Conservation (phyloP, 148 eudicot genomes). For the Hydrangea macrophylla region DNA sequence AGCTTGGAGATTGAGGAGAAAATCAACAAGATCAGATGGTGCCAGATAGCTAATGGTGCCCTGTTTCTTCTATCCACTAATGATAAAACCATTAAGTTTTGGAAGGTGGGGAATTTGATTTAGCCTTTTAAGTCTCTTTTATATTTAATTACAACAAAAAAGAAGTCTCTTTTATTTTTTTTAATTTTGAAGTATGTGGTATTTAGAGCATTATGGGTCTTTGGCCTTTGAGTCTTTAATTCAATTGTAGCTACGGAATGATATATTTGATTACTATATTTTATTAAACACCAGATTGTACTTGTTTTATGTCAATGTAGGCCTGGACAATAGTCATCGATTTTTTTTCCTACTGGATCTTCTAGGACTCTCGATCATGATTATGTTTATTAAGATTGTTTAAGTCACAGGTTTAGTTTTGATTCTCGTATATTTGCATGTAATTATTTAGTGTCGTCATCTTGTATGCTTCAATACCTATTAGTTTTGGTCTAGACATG, state of each 20-base stretch:
- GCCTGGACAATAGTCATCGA: background rate
- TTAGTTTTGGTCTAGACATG: too few relatives aligned
- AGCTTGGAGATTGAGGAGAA: slow-evolving; percentile 99
- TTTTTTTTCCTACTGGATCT: too few relatives aligned
- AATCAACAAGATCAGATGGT: slow-evolving; percentile 98
- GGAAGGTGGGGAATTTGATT: slow-evolving; percentile 64
- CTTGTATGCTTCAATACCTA: too few relatives aligned
- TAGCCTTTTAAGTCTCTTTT: background rate
- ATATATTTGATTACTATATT: too few relatives aligned
- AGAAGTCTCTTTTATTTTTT: too few relatives aligned
- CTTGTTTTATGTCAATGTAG: background rate
- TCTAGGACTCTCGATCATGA: too few relatives aligned
- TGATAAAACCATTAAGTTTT: slow-evolving; percentile 92
- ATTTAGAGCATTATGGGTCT: background rate
- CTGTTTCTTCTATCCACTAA: slow-evolving; percentile 93
- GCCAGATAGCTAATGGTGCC: slow-evolving; percentile 89
- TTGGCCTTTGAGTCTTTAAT: background rate
- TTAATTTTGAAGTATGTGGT: background rate
- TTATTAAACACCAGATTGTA: background rate
- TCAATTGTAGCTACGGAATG: background rate
- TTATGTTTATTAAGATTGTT: too few relatives aligned
- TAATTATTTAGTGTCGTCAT: too few relatives aligned
- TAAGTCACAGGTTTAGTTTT: too few relatives aligned
- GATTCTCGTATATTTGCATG: too few relatives aligned
- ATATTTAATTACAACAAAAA: slow-evolving; percentile 18